A percentile compares a stretch with the other conserved stretches of the same genome.
Evolutionary conservation across 2,329 filamentous ascomycete genomes (phyloP).

Genomic region (Coniochaeta sp.): DNA sequence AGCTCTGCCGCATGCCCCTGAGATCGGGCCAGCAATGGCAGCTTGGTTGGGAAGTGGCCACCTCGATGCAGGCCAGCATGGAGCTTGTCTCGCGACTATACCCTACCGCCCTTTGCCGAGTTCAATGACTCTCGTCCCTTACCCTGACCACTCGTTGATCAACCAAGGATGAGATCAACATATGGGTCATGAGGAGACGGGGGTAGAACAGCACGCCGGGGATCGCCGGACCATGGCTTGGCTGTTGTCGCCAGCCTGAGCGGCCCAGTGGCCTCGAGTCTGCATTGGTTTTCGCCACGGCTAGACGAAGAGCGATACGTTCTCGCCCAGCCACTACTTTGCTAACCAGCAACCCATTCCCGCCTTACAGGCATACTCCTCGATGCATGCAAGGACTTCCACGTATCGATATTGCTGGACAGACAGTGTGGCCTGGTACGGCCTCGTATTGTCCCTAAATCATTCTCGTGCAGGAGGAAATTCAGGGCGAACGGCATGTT

Average conservation of each 20-base stretch:
- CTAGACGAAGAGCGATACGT: neutral
- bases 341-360: neutral
- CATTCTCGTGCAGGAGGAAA: neutral
- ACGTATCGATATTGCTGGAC: neutral
- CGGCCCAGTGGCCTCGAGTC: neutral
- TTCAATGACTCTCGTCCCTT: neutral
- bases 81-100: neutral
- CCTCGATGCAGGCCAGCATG: neutral
- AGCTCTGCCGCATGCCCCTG: neutral
- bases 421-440: neutral
- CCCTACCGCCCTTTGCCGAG: neutral
- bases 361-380: neutral
- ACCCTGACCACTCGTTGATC: neutral
- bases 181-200: neutral
- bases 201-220: neutral
- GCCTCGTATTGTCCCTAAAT: neutral
- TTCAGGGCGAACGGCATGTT: neutral
- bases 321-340: neutral
- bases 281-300: neutral
- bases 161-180: neutral
- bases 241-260: neutral
- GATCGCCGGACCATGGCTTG: neutral
- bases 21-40: neutral
- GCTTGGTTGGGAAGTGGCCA: neutral
- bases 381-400: neutral